Conservation (phyloP, 2,329 filamentous ascomycete species). For the Cercospora berteroae region DNA sequence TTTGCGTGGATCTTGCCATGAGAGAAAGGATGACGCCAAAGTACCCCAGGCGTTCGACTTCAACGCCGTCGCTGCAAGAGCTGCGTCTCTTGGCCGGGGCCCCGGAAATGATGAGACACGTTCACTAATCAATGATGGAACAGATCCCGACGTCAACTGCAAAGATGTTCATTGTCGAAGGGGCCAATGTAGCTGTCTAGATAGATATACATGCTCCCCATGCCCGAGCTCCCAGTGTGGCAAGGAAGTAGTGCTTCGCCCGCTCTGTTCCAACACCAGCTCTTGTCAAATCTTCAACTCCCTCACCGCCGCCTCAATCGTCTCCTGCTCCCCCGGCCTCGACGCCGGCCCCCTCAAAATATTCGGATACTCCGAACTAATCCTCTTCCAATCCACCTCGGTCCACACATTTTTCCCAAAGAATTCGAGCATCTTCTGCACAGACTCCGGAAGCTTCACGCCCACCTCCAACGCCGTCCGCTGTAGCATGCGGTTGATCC, state of each 20-base stretch:
- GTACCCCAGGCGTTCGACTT: background rate
- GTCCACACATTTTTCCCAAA: background rate
- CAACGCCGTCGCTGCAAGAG: background rate
- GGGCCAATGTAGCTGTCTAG: too few relatives aligned
- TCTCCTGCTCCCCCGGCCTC: background rate
- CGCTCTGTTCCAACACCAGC: too few relatives aligned
- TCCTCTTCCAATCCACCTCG: background rate
- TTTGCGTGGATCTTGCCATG: too few relatives aligned
- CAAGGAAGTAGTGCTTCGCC: too few relatives aligned
- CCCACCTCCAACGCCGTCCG: background rate
- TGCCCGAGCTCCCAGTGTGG: too few relatives aligned
- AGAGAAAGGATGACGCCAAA: too few relatives aligned
- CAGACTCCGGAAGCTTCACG: background rate
- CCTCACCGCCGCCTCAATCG: background rate
- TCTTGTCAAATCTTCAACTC: background rate
- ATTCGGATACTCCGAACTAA: background rate
- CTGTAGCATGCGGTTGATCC: background rate
- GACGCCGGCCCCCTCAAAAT: background rate
- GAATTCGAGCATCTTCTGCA: background rate
- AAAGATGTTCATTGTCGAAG: too few relatives aligned
- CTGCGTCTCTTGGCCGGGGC: background rate
- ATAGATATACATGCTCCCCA: too few relatives aligned
- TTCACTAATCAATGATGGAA: background rate
- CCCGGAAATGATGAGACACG: background rate
- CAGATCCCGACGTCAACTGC: background rate